phyloP scores from a whole-genome alignment of 176 grass and related monocot species.

The Melocanna baccifera region DNA sequence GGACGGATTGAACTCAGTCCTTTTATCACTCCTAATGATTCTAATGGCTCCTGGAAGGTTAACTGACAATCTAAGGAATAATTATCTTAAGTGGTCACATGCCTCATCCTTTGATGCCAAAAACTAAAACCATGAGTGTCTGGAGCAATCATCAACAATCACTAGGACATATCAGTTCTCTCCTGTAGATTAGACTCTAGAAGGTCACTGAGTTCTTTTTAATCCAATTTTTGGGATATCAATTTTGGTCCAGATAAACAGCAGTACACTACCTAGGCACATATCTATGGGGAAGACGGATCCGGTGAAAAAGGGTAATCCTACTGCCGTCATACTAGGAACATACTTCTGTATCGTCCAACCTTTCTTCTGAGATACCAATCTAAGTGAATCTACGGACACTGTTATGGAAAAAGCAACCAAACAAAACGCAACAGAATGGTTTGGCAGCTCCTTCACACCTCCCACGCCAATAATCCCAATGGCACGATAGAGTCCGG shows the following conservation, averaged over 20 bases:
- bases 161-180: no score
- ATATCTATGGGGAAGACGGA: constrained; percentile 14
- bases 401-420: not conserved
- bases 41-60: no score
- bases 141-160: no score
- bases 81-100: no score
- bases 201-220: no score
- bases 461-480: constrained; percentile 29
- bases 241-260: constrained; percentile 9
- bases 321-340: constrained; percentile 31
- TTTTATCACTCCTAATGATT: no score
- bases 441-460: constrained; percentile 32
- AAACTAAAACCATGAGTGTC: no score
- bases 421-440: constrained; percentile 11
- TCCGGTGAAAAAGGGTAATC: constrained; percentile 29
- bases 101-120: no score
- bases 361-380: constrained; percentile 29
- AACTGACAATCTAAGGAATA: no score
- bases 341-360: constrained; percentile 21
- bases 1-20: no score
- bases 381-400: not conserved
- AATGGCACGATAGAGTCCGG: constrained; percentile 20
- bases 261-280: not conserved
- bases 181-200: no score
- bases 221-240: no score